These are phyloP conservation scores for Shiraia bambusicola DNA, from an alignment of 2,329 filamentous ascomycete species.

Conservation along the genomic window DNA sequence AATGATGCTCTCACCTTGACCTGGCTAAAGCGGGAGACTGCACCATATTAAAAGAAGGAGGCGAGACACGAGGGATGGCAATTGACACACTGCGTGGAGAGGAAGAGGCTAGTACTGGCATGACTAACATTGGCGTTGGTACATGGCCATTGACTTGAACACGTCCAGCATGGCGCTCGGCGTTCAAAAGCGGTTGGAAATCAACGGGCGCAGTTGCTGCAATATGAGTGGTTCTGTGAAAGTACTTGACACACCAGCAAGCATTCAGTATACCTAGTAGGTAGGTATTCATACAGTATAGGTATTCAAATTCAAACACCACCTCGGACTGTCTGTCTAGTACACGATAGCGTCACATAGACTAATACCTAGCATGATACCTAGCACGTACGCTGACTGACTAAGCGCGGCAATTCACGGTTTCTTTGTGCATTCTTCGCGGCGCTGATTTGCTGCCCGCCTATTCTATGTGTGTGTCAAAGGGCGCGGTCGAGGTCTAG, in stretches of 20 bases:
- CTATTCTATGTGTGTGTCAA: slow-evolving; percentile 27
- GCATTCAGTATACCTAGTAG: not conserved
- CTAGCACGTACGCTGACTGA: slow-evolving; percentile 8
- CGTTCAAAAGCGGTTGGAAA: slow-evolving; percentile 8
- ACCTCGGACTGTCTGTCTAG: slow-evolving; percentile 5
- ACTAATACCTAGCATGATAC: no score
- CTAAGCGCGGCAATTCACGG: slow-evolving; percentile 32
- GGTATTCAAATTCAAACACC: slow-evolving; percentile 5
- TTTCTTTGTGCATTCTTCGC: slow-evolving; percentile 1
- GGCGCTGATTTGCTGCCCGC: slow-evolving; percentile 18
- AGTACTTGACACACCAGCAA: slow-evolving; percentile 1
- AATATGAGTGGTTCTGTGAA: no score
- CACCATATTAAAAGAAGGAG: slow-evolving; percentile 47
- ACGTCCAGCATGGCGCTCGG: slow-evolving; percentile 16
- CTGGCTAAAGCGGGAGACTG: slow-evolving; percentile 89
- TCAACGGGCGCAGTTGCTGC: no score
- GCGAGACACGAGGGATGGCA: not conserved
- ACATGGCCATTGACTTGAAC: slow-evolving; percentile 16
- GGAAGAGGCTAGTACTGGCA: slow-evolving; percentile 15
- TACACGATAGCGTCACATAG: not conserved
- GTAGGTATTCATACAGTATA: no score
- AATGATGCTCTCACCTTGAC: slow-evolving; percentile 68
- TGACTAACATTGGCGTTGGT: slow-evolving; percentile 16
- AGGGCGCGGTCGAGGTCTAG: slow-evolving; percentile 23
- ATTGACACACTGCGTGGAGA: not conserved